Base-by-base conservation (phyloP, 2,329 filamentous ascomycete genomes). In the Colletotrichum tofieldiae region DNA sequence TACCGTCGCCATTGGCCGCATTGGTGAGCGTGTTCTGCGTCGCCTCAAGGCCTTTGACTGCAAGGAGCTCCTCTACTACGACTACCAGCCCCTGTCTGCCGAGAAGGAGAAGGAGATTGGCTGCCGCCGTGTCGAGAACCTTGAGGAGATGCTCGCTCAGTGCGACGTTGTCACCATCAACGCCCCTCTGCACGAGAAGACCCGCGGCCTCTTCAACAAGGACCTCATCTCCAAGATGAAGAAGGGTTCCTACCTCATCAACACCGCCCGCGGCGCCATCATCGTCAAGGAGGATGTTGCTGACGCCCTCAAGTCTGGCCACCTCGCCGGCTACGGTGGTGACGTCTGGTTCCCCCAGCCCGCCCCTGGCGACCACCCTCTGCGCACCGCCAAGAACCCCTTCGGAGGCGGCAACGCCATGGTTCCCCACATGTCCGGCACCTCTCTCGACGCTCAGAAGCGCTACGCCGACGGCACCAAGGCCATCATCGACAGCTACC, bases 211-310 rank as follows among this genome's bases (percentile, higher is more conserved):
- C 75, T 98, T 98, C 90, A 98, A 98, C 93, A 98, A 98, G 93
- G 94, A 98, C 60, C 89, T 98, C 79, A 96, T 98, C 82, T 89
- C 91, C 85, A 98, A 98, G 93, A 99, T 98, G 96, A 98, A 98
- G 94, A 93, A 93, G 84, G 93, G 95, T 80, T 93, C 95, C 51
- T 98, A 96, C 94, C 93, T 99, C 82, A 88, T 99, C 87, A 99
- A 99, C 93, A 99, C 96, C 43, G 96, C 96, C 78, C 96, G 96
- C 84, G 96, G 96, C 80, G 96, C 96, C 84, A 99, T 99, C 82
- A 95, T 99, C 78, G 96, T 98, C 87, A 98, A 98, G 91, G 96
- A 98, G 87, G 96, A 98, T 78, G 96, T 99, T 69, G 96, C 96
- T 75, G 95, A 93, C 37, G 96, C 96, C 61, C 91, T 99, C 83